Percentiles rank a stretch among this genome's conserved stretches.
Evolutionary conservation across 116 monocot species (phyloP).

Genomic region (Trichopus zeylanicus): DNA sequence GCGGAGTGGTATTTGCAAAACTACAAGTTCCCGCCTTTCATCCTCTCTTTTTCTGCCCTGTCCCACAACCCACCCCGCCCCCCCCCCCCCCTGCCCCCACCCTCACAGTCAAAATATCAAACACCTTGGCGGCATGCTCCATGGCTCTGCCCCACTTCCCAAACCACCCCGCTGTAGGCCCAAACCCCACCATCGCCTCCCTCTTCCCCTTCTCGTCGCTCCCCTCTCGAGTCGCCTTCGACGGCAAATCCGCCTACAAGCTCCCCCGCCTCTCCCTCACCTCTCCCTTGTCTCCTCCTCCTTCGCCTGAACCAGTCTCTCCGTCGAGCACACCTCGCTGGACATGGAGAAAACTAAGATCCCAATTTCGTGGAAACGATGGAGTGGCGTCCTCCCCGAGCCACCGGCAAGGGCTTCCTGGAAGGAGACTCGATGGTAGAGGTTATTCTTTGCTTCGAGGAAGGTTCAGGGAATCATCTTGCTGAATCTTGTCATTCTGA

Average conservation of each 20-base stretch:
- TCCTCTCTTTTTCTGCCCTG: too few species aligned
- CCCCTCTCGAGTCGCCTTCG: neutral
- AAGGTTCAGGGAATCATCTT: slow-evolving; percentile 47
- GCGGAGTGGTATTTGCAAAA: too few species aligned
- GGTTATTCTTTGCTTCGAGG: slow-evolving; percentile 31
- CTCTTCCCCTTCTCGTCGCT: neutral
- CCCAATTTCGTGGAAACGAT: neutral
- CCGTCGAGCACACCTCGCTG: neutral
- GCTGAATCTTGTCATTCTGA: slow-evolving; percentile 46
- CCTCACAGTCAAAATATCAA: too few species aligned
- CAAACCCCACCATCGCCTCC: too few species aligned
- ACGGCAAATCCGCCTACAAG: neutral
- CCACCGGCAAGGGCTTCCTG: neutral
- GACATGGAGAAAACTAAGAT: neutral
- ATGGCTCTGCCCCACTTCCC: neutral
- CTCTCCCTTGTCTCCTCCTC: neutral
- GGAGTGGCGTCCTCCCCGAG: too few species aligned
- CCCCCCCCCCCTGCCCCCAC: too few species aligned
- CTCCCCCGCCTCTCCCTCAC: neutral
- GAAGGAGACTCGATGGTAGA: slow-evolving; percentile 16
- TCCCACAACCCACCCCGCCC: too few species aligned
- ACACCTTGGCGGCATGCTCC: too few species aligned
- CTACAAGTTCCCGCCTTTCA: too few species aligned
- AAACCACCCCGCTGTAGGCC: neutral
- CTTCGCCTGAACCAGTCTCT: neutral